Evolutionary conservation across 768 basidiomycete species (phyloP), one percentile per base, ranked within the genome.

Genomic region (Holtermannia corniformis): DNA sequence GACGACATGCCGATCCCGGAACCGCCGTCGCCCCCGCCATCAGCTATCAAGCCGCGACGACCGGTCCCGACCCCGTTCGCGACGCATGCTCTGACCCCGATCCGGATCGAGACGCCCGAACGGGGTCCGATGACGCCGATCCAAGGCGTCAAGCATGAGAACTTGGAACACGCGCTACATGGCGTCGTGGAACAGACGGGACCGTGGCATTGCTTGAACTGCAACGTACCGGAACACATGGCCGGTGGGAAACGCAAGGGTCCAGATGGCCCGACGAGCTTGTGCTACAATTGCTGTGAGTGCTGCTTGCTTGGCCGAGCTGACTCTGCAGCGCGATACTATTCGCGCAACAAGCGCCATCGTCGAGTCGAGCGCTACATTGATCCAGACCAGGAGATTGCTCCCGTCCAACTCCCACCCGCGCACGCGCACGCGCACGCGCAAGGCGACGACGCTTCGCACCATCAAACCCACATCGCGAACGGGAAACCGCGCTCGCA

Each of bases 191-290:
- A 55, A 41, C n/a, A 41, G 41, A 27, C n/a, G n/a, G n/a, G n/a
- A n/a, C 78, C 86, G 3, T 95, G 91, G 91, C 87, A 90, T 73
- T 96, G 91, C 67, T 89, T 87, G 19, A 93, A 90, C 65, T 95
- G 88, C 62, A 91, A 91, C 4, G 86, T 86, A 67, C 91, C 91
- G 0, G 89, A 88, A 65, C 81, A 75, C 61, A 82, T 93, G 52
- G 87, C 88, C 2, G 75, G 89, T 41, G 90, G 90, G 2, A 76
- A 87, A 56, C 78, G 89, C 60, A 92, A 92, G 63, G 90, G 92
- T 1, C 90, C 88, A 1, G 75, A 89, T 44, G 91, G 91, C 5
- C 83, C 87, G 65, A 89, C 89, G 70, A 85, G 82, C 2, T 85
- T 93, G 69, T 96, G 91, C 72, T 87, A 87, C 26, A 78, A 81